Evolutionary conservation across 2,329 filamentous ascomycete species (phyloP).

Genomic region (Colletotrichum horii): DNA sequence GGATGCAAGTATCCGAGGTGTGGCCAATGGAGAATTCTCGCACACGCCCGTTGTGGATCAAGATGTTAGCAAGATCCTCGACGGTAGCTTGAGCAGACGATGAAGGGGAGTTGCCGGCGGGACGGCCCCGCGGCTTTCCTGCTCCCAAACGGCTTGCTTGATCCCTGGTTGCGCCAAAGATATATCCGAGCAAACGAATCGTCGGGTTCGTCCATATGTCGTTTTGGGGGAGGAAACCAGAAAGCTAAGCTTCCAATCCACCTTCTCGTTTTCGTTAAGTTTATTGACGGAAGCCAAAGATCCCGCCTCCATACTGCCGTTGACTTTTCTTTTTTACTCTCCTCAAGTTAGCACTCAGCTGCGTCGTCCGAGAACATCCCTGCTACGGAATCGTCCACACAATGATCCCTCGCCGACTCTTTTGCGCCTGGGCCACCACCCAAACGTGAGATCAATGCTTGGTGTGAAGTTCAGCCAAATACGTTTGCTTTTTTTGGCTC

Average conservation of each 20-base stretch:
- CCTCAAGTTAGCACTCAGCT: neutral
- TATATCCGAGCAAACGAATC: neutral
- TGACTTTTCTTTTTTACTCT: neutral
- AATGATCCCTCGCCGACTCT: neutral
- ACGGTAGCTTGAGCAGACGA: neutral
- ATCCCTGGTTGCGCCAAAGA: neutral
- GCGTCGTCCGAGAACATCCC: neutral
- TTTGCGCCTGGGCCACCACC: neutral
- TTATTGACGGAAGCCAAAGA: neutral
- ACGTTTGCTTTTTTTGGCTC: neutral
- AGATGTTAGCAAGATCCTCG: neutral
- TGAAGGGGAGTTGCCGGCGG: neutral
- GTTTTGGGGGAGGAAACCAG: neutral
- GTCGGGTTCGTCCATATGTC: neutral
- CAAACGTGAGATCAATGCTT: neutral
- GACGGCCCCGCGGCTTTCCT: neutral
- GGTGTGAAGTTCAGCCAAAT: neutral
- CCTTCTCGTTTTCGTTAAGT: neutral
- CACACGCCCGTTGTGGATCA: neutral
- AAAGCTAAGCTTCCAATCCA: neutral
- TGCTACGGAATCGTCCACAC: neutral
- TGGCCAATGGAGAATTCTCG: neutral
- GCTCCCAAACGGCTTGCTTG: neutral
- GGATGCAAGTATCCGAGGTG: neutral
- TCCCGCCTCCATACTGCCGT: neutral